A percentile compares a stretch with the other conserved stretches of the same genome.
Conservation (phyloP, 2,329 filamentous ascomycete species). For the Biscogniauxia marginata region DNA sequence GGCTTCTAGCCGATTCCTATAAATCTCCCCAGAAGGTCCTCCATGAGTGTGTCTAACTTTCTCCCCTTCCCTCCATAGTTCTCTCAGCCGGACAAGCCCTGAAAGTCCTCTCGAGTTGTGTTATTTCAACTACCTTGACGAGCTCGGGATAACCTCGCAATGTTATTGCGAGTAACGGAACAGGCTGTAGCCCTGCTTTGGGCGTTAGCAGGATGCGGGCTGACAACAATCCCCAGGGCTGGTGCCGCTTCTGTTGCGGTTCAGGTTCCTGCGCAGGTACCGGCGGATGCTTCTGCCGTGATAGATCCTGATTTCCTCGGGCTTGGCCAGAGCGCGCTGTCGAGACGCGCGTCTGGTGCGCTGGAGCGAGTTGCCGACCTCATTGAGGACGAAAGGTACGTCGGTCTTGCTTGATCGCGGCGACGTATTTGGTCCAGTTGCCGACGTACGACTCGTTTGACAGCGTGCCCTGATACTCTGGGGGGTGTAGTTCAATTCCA, state of each 20-base stretch:
- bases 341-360: slow-evolving; percentile 31
- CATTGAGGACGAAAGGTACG: slow-evolving; percentile 35
- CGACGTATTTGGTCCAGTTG: slow-evolving; percentile 35
- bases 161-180: neutral
- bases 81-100: neutral
- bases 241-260: slow-evolving; percentile 11
- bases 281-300: slow-evolving; percentile 16
- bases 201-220: slow-evolving; percentile 11
- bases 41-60: slow-evolving; percentile 6
- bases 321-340: too few species aligned
- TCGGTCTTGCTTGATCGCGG: slow-evolving; percentile 29
- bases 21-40: slow-evolving; percentile 12
- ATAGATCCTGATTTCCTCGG: slow-evolving; percentile 31
- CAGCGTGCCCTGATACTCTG: slow-evolving; percentile 34
- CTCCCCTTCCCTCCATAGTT: neutral
- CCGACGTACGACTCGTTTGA: slow-evolving; percentile 35
- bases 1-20: slow-evolving; percentile 12
- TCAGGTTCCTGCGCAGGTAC: slow-evolving; percentile 13
- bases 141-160: neutral
- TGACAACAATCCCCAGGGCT: slow-evolving; percentile 17
- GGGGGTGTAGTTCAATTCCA: slow-evolving; percentile 31
- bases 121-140: neutral
- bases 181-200: slow-evolving; percentile 11
- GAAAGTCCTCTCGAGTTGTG: neutral
- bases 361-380: slow-evolving; percentile 37